Base-by-base conservation (phyloP, 23 red algal species). In the Gracilaria gracilis region DNA sequence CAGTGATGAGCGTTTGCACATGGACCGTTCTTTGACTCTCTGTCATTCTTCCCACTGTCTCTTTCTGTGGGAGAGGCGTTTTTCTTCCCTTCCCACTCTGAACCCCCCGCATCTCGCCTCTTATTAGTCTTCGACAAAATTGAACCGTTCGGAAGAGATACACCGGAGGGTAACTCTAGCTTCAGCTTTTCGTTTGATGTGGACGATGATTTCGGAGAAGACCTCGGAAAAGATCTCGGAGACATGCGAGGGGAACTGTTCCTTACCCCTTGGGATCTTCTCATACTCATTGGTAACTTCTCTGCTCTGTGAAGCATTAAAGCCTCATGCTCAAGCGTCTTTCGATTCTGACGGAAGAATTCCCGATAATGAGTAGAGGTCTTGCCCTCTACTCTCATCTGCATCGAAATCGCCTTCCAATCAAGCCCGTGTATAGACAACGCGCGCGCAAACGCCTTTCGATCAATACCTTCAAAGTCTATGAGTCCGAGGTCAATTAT, bases 281-380 rank as follows among this genome's bases (percentile, higher is more conserved):
- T 37, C 67, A 73, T 73, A 44, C 67, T 73, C 35, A 44, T 40
- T 40, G 67, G 67, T 20, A 73, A 24, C 34, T 73, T 73, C 28
- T 37, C 67, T 40, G 34, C 16, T 23, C 67, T 37, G n/a, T 44
- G 67, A 37, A 73, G 38, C 33, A 73, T 6, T 44, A 73, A 29
- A 1, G 67, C 67, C 28, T 73, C 67, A 16, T 29, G 9, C 20
- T 73, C 67, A 67, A 83, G 90, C 20, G 40, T 32, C 48, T 69
- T 62, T 77, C 72, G 34, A 51, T 88, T 79, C 36, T 53, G 44
- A n/a, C 75, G 69, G 61, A 57, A 88, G 62, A 67, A 85, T 80
- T 75, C 59, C 6, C 94, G 80, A 57, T 82, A 85, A 51, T 83
- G 83, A 4, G 71, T 58, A 4, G 85, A 89, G 11, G 85, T 73